These are phyloP conservation scores for Stephanodiscus minutulus DNA, from an alignment of 108 stramenopile genomes.

Conservation along the genomic window DNA sequence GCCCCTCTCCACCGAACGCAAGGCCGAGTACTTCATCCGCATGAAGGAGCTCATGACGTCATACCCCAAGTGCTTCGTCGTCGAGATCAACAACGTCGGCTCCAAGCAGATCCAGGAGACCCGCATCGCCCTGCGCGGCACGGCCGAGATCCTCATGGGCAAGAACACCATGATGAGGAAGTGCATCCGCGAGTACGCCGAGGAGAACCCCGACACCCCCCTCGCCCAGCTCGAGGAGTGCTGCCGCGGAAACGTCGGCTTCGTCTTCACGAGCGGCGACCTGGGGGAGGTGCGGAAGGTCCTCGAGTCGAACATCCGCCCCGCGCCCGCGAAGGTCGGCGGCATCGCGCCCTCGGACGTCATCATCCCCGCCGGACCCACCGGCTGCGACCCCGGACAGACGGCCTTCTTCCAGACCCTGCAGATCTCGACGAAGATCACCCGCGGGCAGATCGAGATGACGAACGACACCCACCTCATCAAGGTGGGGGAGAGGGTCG, in stretches of 20 bases:
- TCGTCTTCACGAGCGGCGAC: slow-evolving; percentile 99
- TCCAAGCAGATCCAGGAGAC: slow-evolving; percentile 96
- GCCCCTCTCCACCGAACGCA: slow-evolving; percentile 89
- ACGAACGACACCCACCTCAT: slow-evolving; percentile 94
- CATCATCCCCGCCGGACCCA: slow-evolving; percentile 95
- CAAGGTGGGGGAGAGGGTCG: slow-evolving; percentile 91
- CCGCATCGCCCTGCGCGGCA: slow-evolving; percentile 90
- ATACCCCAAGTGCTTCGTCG: slow-evolving; percentile 92
- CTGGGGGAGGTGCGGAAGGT: slow-evolving; percentile 85
- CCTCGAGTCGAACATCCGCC: slow-evolving; percentile 88
- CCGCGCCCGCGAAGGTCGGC: slow-evolving; percentile 97
- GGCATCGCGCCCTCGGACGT: slow-evolving; percentile 92
- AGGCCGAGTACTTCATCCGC: slow-evolving; percentile 81
- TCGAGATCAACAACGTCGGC: slow-evolving; percentile 98
- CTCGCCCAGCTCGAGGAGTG: slow-evolving; percentile 66
- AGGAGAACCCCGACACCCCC: slow-evolving; percentile 93
- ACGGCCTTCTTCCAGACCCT: slow-evolving; percentile 99
- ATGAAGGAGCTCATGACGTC: slow-evolving; percentile 75
- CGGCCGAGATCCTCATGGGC: slow-evolving; percentile 96
- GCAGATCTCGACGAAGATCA: slow-evolving; percentile 99
- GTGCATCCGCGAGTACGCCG: slow-evolving; percentile 88
- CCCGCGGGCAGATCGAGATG: slow-evolving; percentile 97
- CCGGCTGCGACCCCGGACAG: slow-evolving; percentile 99
- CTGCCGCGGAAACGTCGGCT: slow-evolving; percentile 97
- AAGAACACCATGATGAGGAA: slow-evolving; percentile 99